A percentile compares a stretch with the other conserved stretches of the same genome.
Evolutionary conservation across 2,329 filamentous ascomycete genomes (phyloP).

Genomic region (Pseudogymnoascus sp.): DNA sequence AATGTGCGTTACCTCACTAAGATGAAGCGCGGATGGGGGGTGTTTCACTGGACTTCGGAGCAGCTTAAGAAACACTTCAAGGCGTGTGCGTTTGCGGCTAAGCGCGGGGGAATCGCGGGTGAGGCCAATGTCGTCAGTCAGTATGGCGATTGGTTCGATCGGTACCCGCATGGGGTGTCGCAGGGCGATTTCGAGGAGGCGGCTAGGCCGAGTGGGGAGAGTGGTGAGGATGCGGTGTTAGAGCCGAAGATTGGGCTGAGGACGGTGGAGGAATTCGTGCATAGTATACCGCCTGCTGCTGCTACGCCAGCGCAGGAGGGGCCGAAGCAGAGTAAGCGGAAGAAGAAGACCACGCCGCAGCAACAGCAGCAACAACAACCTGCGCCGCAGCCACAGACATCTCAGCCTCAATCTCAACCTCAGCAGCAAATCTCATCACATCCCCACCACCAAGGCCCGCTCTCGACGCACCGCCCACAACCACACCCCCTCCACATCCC

Average conservation of each 20-base stretch:
- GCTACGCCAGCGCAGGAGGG: background rate
- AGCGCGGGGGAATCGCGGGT: slow-evolving; percentile 48
- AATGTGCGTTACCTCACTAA: slow-evolving; percentile 87
- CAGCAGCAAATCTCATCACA: slow-evolving; percentile 2
- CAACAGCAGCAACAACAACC: background rate
- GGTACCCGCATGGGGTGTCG: slow-evolving; percentile 86
- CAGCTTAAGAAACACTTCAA: slow-evolving; percentile 84
- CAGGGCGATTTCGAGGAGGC: slow-evolving; percentile 76
- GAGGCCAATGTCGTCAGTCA: slow-evolving; percentile 65
- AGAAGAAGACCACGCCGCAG: background rate
- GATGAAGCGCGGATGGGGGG: slow-evolving; percentile 97
- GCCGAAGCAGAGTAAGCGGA: background rate
- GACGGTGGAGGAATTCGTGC: slow-evolving; percentile 4
- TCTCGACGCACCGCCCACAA: background rate
- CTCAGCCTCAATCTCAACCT: background rate
- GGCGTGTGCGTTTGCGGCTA: slow-evolving; percentile 71
- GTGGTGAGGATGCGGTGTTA: slow-evolving; percentile 76
- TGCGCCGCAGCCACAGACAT: background rate
- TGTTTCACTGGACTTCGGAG: slow-evolving; percentile 95
- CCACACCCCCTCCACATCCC: background rate
- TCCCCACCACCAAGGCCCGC: background rate
- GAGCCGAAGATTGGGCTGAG: slow-evolving; percentile 25
- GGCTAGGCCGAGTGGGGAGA: slow-evolving; percentile 61
- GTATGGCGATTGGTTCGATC: slow-evolving; percentile 95
- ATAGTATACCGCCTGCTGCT: background rate